Conservation (phyloP, 305 asterid species). For the Vinca major region DNA sequence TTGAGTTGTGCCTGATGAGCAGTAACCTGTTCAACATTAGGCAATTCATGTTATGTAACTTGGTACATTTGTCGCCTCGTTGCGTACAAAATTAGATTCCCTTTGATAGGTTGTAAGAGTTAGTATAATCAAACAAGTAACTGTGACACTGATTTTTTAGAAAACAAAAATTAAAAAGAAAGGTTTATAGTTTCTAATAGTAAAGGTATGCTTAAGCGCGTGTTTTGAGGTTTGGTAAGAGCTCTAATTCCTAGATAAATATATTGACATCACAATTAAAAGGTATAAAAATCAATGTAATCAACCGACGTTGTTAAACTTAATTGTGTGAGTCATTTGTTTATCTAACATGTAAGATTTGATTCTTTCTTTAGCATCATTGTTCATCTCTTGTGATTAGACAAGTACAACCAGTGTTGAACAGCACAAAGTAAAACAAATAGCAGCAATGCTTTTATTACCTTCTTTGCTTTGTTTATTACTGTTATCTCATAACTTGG, state of each 20-base stretch:
- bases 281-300: not conserved
- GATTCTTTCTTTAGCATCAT: not conserved
- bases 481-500: not conserved
- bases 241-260: not conserved
- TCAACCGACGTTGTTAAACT: not conserved
- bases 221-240: not conserved
- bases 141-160: too few species aligned
- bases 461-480: not conserved
- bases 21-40: not conserved
- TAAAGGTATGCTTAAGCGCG: not conserved
- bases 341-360: not conserved
- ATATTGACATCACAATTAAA: not conserved
- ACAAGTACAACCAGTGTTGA: not conserved
- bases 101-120: not conserved
- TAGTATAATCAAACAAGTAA: not conserved
- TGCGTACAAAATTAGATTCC: not conserved
- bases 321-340: not conserved
- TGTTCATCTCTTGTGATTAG: too few species aligned
- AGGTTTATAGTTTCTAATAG: not conserved
- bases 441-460: not conserved
- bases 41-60: not conserved
- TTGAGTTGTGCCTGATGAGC: not conserved
- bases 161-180: not conserved
- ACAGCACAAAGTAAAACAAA: not conserved
- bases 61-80: not conserved